Percentiles rank a stretch among this genome's conserved stretches.
phyloP scores from a whole-genome alignment of 75 land plant genomes.

The Cryptomeria japonica region DNA sequence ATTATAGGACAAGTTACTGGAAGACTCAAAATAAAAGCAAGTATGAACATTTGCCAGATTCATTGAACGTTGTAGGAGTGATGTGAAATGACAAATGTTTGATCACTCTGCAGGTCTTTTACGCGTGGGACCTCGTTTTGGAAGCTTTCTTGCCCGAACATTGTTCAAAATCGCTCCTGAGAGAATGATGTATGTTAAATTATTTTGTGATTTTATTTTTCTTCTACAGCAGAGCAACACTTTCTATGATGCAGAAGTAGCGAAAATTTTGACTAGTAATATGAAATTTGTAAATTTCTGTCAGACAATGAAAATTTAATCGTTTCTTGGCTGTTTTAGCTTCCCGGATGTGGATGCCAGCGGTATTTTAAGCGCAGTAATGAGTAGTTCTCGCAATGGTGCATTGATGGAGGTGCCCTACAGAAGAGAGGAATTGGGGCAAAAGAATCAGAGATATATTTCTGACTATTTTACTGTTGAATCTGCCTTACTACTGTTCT shows the following conservation, averaged over 20 bases:
- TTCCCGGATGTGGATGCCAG: not conserved
- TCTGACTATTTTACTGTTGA: slow-evolving; percentile 28
- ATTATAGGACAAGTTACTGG: not conserved
- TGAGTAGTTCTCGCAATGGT: not conserved
- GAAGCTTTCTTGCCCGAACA: not conserved
- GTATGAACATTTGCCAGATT: not conserved
- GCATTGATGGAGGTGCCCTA: not conserved
- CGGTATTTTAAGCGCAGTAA: not conserved
- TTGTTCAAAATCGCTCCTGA: not conserved
- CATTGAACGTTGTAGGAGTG: not conserved
- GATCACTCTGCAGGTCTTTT: not conserved
- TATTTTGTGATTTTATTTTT: too few species aligned
- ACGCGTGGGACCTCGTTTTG: not conserved
- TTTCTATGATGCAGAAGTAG: too few species aligned
- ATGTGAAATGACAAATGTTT: not conserved
- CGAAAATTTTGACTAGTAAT: too few species aligned
- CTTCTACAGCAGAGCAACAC: too few species aligned
- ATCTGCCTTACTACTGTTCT: slow-evolving; percentile 33
- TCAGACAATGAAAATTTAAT: not conserved
- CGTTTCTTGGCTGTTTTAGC: not conserved
- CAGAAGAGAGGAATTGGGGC: not conserved
- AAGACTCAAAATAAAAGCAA: not conserved
- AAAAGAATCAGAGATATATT: not conserved
- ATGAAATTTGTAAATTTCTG: not conserved
- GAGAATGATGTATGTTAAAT: too few species aligned